phyloP scores from a whole-genome alignment of 768 basidiomycete species.

The Pleurotus platypus region DNA sequence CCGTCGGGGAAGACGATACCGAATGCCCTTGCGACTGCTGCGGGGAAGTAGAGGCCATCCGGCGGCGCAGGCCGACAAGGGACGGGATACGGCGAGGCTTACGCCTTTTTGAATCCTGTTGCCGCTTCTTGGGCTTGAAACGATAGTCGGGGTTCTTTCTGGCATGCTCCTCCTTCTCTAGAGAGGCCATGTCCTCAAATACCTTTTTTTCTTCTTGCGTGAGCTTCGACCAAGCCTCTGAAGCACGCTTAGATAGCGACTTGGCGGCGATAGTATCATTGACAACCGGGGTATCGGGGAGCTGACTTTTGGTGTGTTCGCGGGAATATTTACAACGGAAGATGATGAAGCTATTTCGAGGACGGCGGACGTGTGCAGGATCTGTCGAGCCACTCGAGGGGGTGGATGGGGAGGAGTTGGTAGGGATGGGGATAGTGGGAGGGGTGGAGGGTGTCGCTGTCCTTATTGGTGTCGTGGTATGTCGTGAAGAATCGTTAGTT shows the following conservation, averaged over 20 bases:
- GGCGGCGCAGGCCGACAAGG: slow-evolving; percentile 17
- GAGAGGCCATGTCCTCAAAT: slow-evolving; percentile 51
- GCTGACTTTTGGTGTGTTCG: slow-evolving; percentile 36
- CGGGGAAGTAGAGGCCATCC: slow-evolving; percentile 1
- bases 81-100: slow-evolving; percentile 14
- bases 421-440: slow-evolving; percentile 37
- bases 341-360: slow-evolving; percentile 69
- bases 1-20: background rate
- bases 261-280: slow-evolving; percentile 38
- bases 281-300: slow-evolving; percentile 19
- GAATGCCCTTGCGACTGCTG: background rate
- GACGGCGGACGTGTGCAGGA: slow-evolving; percentile 61
- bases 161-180: slow-evolving; percentile 55
- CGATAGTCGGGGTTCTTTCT: slow-evolving; percentile 58
- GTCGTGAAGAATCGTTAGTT: slow-evolving; percentile 1
- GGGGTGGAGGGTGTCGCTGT: slow-evolving; percentile 19
- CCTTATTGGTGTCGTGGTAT: background rate
- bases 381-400: slow-evolving; percentile 35
- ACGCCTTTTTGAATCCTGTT: slow-evolving; percentile 15
- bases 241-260: slow-evolving; percentile 73
- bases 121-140: slow-evolving; percentile 52
- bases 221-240: slow-evolving; percentile 69
- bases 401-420: slow-evolving; percentile 23
- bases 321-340: slow-evolving; percentile 66
- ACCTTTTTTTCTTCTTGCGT: slow-evolving; percentile 39